These are phyloP conservation scores for Collybia mongolica DNA, from an alignment of 768 basidiomycete genomes.

Conservation along the genomic window DNA sequence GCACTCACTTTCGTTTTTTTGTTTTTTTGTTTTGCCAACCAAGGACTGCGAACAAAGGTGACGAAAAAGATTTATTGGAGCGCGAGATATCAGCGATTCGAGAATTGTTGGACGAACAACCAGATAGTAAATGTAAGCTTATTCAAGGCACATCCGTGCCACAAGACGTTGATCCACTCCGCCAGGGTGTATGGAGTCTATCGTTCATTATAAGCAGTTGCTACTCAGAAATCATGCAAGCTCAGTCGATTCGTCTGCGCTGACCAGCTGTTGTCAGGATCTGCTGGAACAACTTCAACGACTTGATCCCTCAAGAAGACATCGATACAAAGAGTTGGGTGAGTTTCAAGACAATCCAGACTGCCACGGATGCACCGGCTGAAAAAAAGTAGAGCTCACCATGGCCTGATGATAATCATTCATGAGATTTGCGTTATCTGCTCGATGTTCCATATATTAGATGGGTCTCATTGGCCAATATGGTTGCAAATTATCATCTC, in stretches of 20 bases:
- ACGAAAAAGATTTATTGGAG: constrained; percentile 54
- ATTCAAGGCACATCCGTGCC: not conserved
- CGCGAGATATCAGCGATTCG: constrained; percentile 79
- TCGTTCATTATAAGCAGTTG: constrained; percentile 81
- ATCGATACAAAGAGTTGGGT: constrained; percentile 72
- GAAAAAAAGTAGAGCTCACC: no score
- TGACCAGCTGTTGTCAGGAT: constrained; percentile 44
- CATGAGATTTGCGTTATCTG: no score
- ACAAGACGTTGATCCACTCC: constrained; percentile 2
- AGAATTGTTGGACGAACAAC: constrained; percentile 84
- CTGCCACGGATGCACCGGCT: no score
- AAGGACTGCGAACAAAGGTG: constrained; percentile 39
- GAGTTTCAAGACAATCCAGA: constrained; percentile 12
- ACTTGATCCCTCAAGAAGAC: constrained; percentile 65
- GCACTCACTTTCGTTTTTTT: constrained; percentile 11
- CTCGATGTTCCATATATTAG: no score
- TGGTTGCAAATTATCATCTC: no score
- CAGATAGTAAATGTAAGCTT: constrained; percentile 86
- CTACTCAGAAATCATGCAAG: constrained; percentile 48
- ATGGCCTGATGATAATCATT: no score
- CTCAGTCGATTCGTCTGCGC: constrained; percentile 26
- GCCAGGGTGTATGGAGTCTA: constrained; percentile 92
- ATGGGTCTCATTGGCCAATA: no score
- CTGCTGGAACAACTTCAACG: constrained; percentile 54
- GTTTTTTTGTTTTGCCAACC: not conserved